Conservation (phyloP, 164 flowering plant genomes). For the Litsea cubeba region DNA sequence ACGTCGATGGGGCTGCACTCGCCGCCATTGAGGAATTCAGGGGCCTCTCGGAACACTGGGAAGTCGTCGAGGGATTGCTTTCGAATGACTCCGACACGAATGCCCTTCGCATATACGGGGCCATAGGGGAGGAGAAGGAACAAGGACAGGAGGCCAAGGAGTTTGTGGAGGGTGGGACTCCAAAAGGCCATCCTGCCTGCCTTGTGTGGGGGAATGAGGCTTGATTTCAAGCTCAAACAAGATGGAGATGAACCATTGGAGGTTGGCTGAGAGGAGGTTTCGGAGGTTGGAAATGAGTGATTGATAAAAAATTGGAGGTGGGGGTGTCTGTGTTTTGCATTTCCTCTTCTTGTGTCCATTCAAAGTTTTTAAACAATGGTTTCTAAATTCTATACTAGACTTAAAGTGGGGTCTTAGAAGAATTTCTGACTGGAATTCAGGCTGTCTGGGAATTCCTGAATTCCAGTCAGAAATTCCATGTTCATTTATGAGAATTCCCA, state of each 20-base stretch:
- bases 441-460: too few species aligned
- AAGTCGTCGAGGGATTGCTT: constrained; percentile 17
- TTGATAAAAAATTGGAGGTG: neutral
- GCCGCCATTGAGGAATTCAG: constrained; percentile 53
- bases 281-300: neutral
- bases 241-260: neutral
- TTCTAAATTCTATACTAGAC: neutral
- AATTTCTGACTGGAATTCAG: too few species aligned
- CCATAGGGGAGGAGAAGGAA: constrained; percentile 5
- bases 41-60: constrained; percentile 61
- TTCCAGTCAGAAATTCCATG: too few species aligned
- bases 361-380: too few species aligned
- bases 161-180: neutral
- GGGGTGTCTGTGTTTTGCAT: neutral
- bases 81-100: constrained; percentile 24
- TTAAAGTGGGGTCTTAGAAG: too few species aligned
- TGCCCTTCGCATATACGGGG: constrained; percentile 13
- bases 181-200: neutral
- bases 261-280: neutral
- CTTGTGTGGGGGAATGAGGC: neutral
- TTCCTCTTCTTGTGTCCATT: neutral
- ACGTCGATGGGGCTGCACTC: constrained; percentile 21
- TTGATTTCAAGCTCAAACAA: neutral
- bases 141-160: constrained; percentile 5
- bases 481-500: too few species aligned